Percentiles rank a stretch among this genome's conserved stretches.
Conservation (phyloP, 495 filamentous ascomycete species). For the Trichocladium antarcticum region DNA sequence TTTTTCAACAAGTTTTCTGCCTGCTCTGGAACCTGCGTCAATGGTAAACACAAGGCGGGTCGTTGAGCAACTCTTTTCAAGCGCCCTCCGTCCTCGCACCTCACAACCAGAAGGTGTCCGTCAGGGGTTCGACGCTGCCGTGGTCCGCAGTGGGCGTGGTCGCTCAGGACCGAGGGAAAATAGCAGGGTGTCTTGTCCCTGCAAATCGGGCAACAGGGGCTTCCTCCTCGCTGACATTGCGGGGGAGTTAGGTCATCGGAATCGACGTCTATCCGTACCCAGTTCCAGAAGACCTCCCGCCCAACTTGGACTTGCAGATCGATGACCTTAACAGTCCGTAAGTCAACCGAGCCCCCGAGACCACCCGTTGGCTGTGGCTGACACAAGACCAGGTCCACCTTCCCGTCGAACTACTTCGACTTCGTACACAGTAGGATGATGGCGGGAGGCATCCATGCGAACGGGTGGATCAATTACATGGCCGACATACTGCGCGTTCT, state of each 20-base stretch:
- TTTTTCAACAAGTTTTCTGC: neutral
- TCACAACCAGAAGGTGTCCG: too few species aligned
- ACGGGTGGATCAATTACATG: constrained; percentile 71
- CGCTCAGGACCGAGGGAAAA: neutral
- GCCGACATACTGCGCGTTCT: constrained; percentile 54
- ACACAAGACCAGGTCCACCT: constrained; percentile 48
- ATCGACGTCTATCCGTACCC: constrained; percentile 70
- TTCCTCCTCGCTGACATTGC: neutral
- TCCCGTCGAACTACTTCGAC: constrained; percentile 68
- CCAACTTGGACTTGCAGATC: constrained; percentile 64
- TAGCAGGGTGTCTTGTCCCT: neutral
- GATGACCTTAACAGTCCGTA: constrained; percentile 67
- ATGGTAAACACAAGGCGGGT: too few species aligned
- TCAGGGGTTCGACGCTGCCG: too few species aligned
- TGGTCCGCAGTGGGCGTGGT: neutral
- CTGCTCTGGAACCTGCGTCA: neutral
- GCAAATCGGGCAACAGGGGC: neutral
- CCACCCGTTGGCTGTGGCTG: neutral
- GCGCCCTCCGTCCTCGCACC: too few species aligned
- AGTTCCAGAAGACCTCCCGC: constrained; percentile 54
- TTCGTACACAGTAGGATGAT: constrained; percentile 82
- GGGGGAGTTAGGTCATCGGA: constrained; percentile 55
- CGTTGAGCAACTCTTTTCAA: too few species aligned
- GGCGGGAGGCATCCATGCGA: constrained; percentile 60
- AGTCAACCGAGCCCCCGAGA: constrained; percentile 10